These are phyloP conservation scores for Paraglomus occultum DNA, from an alignment of 192 early-diverging fungal genomes.

Conservation along the genomic window DNA sequence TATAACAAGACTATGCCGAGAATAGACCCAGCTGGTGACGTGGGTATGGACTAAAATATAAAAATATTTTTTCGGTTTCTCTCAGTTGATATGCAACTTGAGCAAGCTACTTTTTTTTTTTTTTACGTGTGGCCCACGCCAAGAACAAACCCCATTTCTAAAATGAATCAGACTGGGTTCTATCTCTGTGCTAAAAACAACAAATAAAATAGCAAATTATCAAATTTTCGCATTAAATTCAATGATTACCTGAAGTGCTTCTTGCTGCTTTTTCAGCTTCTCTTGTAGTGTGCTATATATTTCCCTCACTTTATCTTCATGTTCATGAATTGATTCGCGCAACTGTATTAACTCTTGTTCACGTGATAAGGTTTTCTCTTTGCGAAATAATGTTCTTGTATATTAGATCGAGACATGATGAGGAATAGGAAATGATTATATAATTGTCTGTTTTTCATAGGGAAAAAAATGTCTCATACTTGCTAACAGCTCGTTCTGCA, in stretches of 20 bases:
- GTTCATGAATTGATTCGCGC: background rate
- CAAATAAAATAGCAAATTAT: too few species aligned
- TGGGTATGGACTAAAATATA: too few species aligned
- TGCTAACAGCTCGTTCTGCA: conserved; percentile 40
- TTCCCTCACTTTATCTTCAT: background rate
- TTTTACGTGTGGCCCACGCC: too few species aligned
- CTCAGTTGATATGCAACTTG: too few species aligned
- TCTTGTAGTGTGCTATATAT: conserved; percentile 5
- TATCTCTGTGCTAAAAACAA: too few species aligned
- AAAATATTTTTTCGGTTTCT: too few species aligned
- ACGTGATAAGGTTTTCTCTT: conserved; percentile 26
- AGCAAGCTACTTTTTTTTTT: too few species aligned
- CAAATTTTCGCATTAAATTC: too few species aligned
- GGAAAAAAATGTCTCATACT: conserved; percentile 32
- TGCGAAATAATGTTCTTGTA: background rate
- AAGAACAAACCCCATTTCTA: too few species aligned
- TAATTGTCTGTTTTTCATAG: background rate
- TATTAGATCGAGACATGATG: background rate
- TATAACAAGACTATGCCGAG: too few species aligned
- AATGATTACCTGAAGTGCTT: conserved; percentile 15
- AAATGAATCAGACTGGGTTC: too few species aligned
- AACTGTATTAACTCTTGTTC: conserved; percentile 26
- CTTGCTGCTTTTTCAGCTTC: conserved; percentile 25
- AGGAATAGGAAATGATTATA: background rate
- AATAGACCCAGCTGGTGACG: too few species aligned